These are phyloP conservation scores for Hygrophila difformis DNA, from an alignment of 257 asterid species.

Conservation along the genomic window DNA sequence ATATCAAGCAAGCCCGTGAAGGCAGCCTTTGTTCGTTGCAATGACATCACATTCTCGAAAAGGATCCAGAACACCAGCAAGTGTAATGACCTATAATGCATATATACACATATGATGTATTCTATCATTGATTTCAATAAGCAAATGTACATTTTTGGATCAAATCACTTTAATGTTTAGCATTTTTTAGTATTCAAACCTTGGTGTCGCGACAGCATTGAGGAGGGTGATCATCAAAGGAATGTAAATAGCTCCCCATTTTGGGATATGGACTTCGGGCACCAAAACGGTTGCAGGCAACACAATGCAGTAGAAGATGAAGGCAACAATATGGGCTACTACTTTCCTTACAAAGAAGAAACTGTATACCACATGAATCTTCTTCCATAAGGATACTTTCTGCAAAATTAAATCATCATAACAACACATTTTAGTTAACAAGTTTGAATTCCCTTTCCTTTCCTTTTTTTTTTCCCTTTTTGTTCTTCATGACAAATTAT, in stretches of 20 bases:
- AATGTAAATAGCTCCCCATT: slow-evolving; percentile 87
- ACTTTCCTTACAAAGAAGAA: slow-evolving; percentile 90
- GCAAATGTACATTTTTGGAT: too few relatives aligned
- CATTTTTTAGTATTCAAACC: slow-evolving; percentile 25
- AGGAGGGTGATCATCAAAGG: slow-evolving; percentile 73
- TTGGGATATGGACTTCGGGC: slow-evolving; percentile 79
- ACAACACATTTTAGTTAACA: too few relatives aligned
- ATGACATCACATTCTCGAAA: slow-evolving; percentile 90
- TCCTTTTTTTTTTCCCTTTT: too few relatives aligned
- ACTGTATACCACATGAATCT: slow-evolving; percentile 80
- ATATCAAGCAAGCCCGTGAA: slow-evolving; percentile 80
- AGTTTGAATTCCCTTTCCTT: too few relatives aligned
- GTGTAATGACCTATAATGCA: slow-evolving; percentile 51
- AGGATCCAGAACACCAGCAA: slow-evolving; percentile 85
- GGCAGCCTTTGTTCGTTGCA: slow-evolving; percentile 85
- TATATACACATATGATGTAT: too few relatives aligned
- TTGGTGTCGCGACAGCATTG: slow-evolving; percentile 86
- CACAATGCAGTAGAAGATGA: slow-evolving; percentile 61
- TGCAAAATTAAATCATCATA: slow-evolving; percentile 21
- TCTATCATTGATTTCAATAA: too few relatives aligned
- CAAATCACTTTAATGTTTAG: not conserved
- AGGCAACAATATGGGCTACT: slow-evolving; percentile 78
- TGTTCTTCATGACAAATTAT: too few relatives aligned
- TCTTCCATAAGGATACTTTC: slow-evolving; percentile 86
- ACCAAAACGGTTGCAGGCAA: slow-evolving; percentile 80